These are phyloP conservation scores for Monilinia vaccinii-corymbosi DNA, from an alignment of 2,329 filamentous ascomycete species.

Conservation along the genomic window DNA sequence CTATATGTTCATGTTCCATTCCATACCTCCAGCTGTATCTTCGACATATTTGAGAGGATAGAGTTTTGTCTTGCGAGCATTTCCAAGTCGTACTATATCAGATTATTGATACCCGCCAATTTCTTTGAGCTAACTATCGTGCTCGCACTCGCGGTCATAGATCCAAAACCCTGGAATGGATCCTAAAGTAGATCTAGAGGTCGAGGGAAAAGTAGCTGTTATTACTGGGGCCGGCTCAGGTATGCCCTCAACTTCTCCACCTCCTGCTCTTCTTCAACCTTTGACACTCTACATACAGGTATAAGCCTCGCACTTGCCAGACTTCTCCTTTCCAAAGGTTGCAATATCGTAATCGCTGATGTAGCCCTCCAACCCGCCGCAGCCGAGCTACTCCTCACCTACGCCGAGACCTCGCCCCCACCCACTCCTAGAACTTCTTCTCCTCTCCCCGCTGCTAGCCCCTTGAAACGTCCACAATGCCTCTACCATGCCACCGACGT, in stretches of 20 bases:
- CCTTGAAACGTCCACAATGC: neutral
- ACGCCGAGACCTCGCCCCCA: neutral
- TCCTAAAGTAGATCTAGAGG: neutral
- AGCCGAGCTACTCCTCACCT: slow-evolving; percentile 24
- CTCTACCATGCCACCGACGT: slow-evolving; percentile 32
- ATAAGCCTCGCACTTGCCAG: slow-evolving; percentile 37
- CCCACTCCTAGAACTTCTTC: neutral
- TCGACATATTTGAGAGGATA: neutral
- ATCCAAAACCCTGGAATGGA: neutral
- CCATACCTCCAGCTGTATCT: neutral
- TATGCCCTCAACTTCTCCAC: slow-evolving; percentile 13
- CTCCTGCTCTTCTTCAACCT: too few species aligned
- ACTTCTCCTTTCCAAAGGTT: slow-evolving; percentile 33
- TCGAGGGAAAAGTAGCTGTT: slow-evolving; percentile 16
- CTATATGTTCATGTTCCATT: neutral
- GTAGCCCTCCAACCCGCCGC: slow-evolving; percentile 30
- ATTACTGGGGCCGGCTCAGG: slow-evolving; percentile 30
- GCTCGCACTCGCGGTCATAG: neutral
- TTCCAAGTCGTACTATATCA: neutral
- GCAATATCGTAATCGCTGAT: slow-evolving; percentile 39
- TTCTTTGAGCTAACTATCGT: neutral
- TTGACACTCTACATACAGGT: neutral
- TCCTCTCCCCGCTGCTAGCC: too few species aligned
- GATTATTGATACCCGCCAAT: too few species aligned
- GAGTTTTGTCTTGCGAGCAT: neutral